phyloP scores from a whole-genome alignment of 2,329 filamentous ascomycete genomes.

The Byssochlamys sp. region DNA sequence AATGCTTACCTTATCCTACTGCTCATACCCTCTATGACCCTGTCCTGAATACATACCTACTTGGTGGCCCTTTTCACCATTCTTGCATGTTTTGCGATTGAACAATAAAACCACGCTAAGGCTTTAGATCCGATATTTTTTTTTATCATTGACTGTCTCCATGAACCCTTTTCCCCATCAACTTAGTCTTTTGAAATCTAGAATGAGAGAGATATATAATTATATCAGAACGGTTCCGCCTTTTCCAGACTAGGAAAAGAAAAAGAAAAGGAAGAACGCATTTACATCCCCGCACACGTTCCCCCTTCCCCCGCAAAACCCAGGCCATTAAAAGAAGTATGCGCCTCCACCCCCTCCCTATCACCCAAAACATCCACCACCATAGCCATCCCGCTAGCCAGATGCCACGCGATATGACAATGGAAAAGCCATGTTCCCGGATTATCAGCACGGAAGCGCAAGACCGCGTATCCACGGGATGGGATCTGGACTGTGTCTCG shows the following conservation, averaged over 20 bases:
- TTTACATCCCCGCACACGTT: not conserved
- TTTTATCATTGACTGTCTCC: not conserved
- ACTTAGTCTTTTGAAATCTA: too few species aligned
- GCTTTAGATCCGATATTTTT: not conserved
- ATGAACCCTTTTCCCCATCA: too few species aligned
- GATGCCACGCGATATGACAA: constrained; percentile 67
- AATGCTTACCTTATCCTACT: not conserved
- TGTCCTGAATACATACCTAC: not conserved
- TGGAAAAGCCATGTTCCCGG: constrained; percentile 57
- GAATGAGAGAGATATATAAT: too few species aligned
- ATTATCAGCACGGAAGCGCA: constrained; percentile 36
- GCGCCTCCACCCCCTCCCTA: constrained; percentile 8
- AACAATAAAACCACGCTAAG: not conserved
- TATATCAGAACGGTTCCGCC: too few species aligned
- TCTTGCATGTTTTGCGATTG: not conserved
- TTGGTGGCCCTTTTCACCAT: not conserved
- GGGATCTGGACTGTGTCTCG: constrained; percentile 10
- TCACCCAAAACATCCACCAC: constrained; percentile 22
- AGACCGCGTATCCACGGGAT: constrained; percentile 48
- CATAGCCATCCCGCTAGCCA: constrained; percentile 36
- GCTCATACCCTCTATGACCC: constrained; percentile 5
- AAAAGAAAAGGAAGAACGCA: too few species aligned
- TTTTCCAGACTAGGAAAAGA: too few species aligned
- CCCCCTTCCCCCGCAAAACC: not conserved
- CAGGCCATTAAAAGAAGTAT: not conserved